Evolutionary conservation across 306 rosid species (phyloP).

Genomic region (Cicer judaicum): DNA sequence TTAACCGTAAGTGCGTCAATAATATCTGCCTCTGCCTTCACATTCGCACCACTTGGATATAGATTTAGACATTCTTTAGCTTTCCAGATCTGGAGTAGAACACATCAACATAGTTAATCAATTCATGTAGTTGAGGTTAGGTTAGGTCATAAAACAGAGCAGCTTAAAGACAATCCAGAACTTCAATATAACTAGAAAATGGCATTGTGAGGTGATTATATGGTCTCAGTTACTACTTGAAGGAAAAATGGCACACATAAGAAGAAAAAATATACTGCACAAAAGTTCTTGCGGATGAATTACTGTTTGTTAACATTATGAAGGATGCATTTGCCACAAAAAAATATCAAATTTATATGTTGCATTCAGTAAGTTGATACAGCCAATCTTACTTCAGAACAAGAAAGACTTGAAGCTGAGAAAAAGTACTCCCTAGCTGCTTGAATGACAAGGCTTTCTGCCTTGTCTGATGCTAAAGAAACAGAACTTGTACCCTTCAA

Average conservation of each 20-base stretch:
- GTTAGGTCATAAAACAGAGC: slow-evolving; percentile 35
- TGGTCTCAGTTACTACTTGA: too few species aligned
- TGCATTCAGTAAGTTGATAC: slow-evolving; percentile 14
- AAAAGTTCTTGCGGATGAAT: slow-evolving; percentile 7
- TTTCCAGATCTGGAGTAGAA: slow-evolving; percentile 88
- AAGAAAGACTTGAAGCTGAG: slow-evolving; percentile 93
- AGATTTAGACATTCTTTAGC: slow-evolving; percentile 92
- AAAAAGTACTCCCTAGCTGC: slow-evolving; percentile 96
- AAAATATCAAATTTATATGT: slow-evolving; percentile 32
- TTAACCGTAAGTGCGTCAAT: slow-evolving; percentile 83
- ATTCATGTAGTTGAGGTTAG: slow-evolving; percentile 36
- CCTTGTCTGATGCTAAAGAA: slow-evolving; percentile 86
- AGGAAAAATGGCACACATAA: too few species aligned
- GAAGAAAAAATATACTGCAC: background rate
- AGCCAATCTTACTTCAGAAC: slow-evolving; percentile 86
- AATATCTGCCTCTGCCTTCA: slow-evolving; percentile 79
- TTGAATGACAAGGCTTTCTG: slow-evolving; percentile 96
- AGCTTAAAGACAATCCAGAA: slow-evolving; percentile 32
- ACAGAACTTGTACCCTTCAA: slow-evolving; percentile 95
- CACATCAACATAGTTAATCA: slow-evolving; percentile 43
- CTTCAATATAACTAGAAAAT: slow-evolving; percentile 34
- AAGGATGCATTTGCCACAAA: slow-evolving; percentile 14
- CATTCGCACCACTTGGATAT: slow-evolving; percentile 69
- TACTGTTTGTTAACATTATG: slow-evolving; percentile 33
- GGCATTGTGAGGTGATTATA: slow-evolving; percentile 14